Percentiles rank a stretch among this genome's conserved stretches.
Conservation (phyloP, 495 filamentous ascomycete species). For the Hypoxylon fuscum region DNA sequence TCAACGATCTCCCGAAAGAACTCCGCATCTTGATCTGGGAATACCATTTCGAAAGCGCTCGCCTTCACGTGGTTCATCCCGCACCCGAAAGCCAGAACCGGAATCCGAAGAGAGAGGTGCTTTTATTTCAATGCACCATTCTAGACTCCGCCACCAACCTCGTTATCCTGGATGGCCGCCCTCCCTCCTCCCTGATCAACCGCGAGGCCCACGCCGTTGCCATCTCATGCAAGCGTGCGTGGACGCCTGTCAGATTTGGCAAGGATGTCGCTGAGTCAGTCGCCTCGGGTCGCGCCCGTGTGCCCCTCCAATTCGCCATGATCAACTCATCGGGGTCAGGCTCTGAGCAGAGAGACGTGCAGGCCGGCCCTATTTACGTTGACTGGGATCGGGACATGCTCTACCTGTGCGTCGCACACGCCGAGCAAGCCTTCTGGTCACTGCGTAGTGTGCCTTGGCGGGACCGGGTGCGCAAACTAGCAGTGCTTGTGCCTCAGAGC, state of each 20-base stretch:
- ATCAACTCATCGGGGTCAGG: background rate
- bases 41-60: slow-evolving; percentile 43
- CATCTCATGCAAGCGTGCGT: slow-evolving; percentile 15
- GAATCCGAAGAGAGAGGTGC: slow-evolving; percentile 20
- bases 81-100: slow-evolving; percentile 18
- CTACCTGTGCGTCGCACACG: slow-evolving; percentile 25
- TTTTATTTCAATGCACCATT: slow-evolving; percentile 22
- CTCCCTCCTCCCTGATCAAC: slow-evolving; percentile 26
- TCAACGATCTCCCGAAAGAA: slow-evolving; percentile 40
- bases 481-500: slow-evolving; percentile 27
- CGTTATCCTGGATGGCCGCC: slow-evolving; percentile 14
- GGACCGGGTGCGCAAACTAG: slow-evolving; percentile 13
- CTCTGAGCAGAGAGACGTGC: background rate
- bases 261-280: slow-evolving; percentile 24
- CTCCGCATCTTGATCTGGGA: slow-evolving; percentile 44
- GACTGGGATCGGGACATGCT: slow-evolving; percentile 33
- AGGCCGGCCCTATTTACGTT: slow-evolving; percentile 20
- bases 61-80: slow-evolving; percentile 34
- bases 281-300: slow-evolving; percentile 7
- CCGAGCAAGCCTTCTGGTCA: slow-evolving; percentile 36
- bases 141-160: slow-evolving; percentile 35
- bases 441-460: slow-evolving; percentile 24
- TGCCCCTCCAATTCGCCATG: slow-evolving; percentile 13
- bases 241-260: slow-evolving; percentile 21
- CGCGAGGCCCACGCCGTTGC: slow-evolving; percentile 25